Base-by-base conservation (phyloP, 2,329 filamentous ascomycete genomes). In the Venturia aucupariae region DNA sequence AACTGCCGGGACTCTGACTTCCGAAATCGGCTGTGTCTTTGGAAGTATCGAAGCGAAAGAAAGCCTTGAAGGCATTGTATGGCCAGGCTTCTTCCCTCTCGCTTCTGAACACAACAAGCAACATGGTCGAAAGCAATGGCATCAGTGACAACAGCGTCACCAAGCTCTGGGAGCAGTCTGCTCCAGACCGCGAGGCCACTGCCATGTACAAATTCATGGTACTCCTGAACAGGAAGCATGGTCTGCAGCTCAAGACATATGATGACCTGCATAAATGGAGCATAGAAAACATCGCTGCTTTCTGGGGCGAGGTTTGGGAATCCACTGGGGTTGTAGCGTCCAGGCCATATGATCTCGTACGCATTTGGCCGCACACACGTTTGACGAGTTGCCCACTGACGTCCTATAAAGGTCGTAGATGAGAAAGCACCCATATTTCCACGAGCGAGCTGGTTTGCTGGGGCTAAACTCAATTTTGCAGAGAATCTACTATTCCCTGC, bases 401-500 rank as follows among this genome's bases (percentile, higher is more conserved):
- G 13, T 11, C 59, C 6, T 3, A 3, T 24, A 13, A 19, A 92
- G 87, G 88, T 90, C 51, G 79, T 96, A 22, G 84, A 89, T 30
- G 73, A 82, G 48, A 76, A 84, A 64, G 82, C 86, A 6, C 80
- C 84, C 59, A 89, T 97, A 82, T 97, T 92, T 71, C 93, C 93
- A 30, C 86, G 91, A 30, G 92, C 93, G 8, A 80, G 86, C 66
- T 97, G 96, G 80, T 97, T 97, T 74, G 75, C 85, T 65, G 88
- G 87, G 11, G 84, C 90, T 17, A 86, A 81, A 65, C 81, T 97
- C 68, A 99, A 97, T 75, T 97, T 97, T 73, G 92, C 93, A 32
- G 90, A 97, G 78, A 99, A 99, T 74, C 81, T 97, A 63, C 85
- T 99, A 3, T 97, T 88, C 74, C 93, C 93, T 3, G 78, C 83